Base-by-base conservation (phyloP, 345 rosid genomes). In the Clausena lansium region DNA sequence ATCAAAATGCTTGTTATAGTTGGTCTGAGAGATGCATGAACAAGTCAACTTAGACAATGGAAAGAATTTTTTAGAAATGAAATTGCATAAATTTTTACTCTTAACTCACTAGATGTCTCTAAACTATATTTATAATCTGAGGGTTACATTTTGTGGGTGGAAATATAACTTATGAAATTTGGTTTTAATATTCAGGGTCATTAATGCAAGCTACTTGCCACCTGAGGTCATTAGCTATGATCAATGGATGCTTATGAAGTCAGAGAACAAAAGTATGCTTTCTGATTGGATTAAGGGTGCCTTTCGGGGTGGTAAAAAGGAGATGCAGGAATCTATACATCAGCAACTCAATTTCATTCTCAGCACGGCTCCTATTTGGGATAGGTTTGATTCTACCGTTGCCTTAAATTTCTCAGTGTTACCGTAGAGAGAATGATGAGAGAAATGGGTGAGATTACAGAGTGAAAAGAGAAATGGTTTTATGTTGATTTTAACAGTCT, bases 351-450 rank as follows among this genome's bases (percentile, higher is more conserved):
- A 82, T 81, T 91, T 89, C 81, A 80, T 82, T 83, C 92, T 95
- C 59, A 70, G 87, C 87, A 90, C 99, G 0, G 96, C 98, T 74
- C 99, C 99, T 28, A 85, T 89, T 88, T 95, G 98, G 98, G 99
- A 95, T 58, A 95, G 99, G 99, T 95, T 78, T 68, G 86, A 39
- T 39, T 73, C 63, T 73, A n/a, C 54, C 27, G 7, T 19, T 61
- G 33, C 77, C 76, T 58, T 76, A 32, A 45, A 54, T 55, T 32
- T 32, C 50, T 45, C 50, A 45, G 4, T 13, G 50, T 45, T 13
- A 13, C 1, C 0, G 1, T 45, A 45, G 50, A 45, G 4, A 36
- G 39, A 7, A 36, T 36, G 39, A 36, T 36, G 39, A 36, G 39
- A 45, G 17, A 45, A 45, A 45, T 45, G 50, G 50, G 4, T 11